A percentile compares a stretch with the other conserved stretches of the same genome.
phyloP scores from a whole-genome alignment of 495 filamentous ascomycete species.

The Sabuloglossum arenarium region DNA sequence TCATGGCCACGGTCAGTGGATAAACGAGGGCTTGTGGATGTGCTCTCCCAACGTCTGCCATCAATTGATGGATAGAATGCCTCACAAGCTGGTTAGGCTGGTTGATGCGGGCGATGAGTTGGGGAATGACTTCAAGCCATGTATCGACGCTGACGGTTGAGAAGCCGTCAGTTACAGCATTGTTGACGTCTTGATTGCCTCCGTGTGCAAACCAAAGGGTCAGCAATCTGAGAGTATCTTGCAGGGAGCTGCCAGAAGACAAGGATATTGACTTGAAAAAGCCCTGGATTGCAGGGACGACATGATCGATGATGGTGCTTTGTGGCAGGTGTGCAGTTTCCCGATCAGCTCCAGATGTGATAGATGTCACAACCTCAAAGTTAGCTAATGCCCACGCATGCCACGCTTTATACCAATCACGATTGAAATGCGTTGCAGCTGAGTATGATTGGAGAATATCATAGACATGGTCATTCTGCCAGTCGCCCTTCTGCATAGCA shows the following conservation, averaged over 20 bases:
- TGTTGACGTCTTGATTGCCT: slow-evolving; percentile 68
- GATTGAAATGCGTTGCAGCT: slow-evolving; percentile 77
- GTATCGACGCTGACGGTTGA: slow-evolving; percentile 83
- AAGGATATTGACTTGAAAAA: slow-evolving; percentile 93
- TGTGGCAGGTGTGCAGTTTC: slow-evolving; percentile 34
- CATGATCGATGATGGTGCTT: slow-evolving; percentile 57
- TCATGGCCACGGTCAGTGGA: slow-evolving; percentile 95
- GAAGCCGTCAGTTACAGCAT: slow-evolving; percentile 73
- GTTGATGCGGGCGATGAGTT: slow-evolving; percentile 92
- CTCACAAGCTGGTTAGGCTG: slow-evolving; percentile 75
- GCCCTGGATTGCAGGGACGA: slow-evolving; percentile 80
- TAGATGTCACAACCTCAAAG: slow-evolving; percentile 83
- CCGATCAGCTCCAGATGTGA: slow-evolving; percentile 38
- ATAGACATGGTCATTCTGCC: slow-evolving; percentile 53
- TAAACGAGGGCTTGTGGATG: slow-evolving; percentile 99
- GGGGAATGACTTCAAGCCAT: slow-evolving; percentile 94
- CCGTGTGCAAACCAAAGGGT: slow-evolving; percentile 95
- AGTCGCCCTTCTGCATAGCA: slow-evolving; percentile 59
- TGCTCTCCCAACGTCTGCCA: slow-evolving; percentile 76
- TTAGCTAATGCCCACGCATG: slow-evolving; percentile 98
- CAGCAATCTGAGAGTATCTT: slow-evolving; percentile 81
- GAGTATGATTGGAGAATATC: slow-evolving; percentile 72
- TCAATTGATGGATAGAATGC: slow-evolving; percentile 69
- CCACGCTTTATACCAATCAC: slow-evolving; percentile 96
- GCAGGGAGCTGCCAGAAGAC: slow-evolving; percentile 75